A percentile compares a stretch with the other conserved stretches of the same genome.
Conservation (phyloP, 2,329 filamentous ascomycete species). For the Xylariomycetidae sp. region DNA sequence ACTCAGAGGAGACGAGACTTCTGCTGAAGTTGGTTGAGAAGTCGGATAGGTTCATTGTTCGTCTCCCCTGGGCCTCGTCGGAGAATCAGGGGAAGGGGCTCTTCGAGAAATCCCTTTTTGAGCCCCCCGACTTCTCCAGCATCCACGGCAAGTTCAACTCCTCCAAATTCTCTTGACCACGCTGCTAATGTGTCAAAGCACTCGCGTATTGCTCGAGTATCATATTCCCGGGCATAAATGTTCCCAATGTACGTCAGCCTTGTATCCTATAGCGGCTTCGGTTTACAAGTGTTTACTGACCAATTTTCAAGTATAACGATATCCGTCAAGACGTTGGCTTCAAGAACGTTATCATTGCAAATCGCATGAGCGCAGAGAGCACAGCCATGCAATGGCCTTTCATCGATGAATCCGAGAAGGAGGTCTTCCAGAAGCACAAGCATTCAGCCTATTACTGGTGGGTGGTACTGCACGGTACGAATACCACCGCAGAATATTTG, state of each 20-base stretch:
- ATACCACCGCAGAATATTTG: background rate
- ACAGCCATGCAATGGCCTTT: slow-evolving; percentile 42
- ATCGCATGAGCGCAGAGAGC: slow-evolving; percentile 49
- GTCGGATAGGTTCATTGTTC: slow-evolving; percentile 59
- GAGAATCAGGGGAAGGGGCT: slow-evolving; percentile 37
- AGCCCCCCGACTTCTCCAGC: slow-evolving; percentile 67
- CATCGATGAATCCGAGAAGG: slow-evolving; percentile 54
- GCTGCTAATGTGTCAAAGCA: slow-evolving; percentile 20
- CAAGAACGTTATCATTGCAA: slow-evolving; percentile 59
- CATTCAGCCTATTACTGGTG: slow-evolving; percentile 65
- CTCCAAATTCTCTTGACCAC: slow-evolving; percentile 5
- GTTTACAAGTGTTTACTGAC: slow-evolving; percentile 1
- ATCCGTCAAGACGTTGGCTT: slow-evolving; percentile 56
- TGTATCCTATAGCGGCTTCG: slow-evolving; percentile 1
- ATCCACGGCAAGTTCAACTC: slow-evolving; percentile 54
- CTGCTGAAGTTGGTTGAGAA: slow-evolving; percentile 59
- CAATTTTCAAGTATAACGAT: slow-evolving; percentile 38
- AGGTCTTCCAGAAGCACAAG: slow-evolving; percentile 56
- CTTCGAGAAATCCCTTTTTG: slow-evolving; percentile 68
- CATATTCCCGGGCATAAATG: slow-evolving; percentile 36
- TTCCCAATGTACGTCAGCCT: slow-evolving; percentile 33
- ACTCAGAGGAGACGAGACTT: slow-evolving; percentile 54
- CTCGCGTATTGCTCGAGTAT: slow-evolving; percentile 38
- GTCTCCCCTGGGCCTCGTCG: slow-evolving; percentile 56
- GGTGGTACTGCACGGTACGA: slow-evolving; percentile 54